Percentiles rank a stretch among this genome's conserved stretches.
Evolutionary conservation across 495 filamentous ascomycete genomes (phyloP).

Genomic region (Penicillium manginii): DNA sequence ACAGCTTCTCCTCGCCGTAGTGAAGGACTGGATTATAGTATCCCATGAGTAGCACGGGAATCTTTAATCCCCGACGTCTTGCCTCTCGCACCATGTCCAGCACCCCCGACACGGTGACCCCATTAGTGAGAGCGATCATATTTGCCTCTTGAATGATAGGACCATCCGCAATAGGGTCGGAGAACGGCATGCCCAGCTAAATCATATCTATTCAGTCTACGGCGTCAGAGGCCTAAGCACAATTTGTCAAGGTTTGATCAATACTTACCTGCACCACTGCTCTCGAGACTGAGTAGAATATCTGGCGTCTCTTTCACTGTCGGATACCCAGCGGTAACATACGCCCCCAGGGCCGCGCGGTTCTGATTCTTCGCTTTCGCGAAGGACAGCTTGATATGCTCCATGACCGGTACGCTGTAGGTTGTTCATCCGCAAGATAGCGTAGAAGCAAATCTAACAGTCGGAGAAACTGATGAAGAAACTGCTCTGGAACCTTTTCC

Average conservation of each 20-base stretch:
- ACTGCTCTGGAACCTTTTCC: no score
- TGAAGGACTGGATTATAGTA: conserved; percentile 93
- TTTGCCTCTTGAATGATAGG: conserved; percentile 90
- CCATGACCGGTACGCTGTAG: conserved; percentile 49
- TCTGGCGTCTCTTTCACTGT: conserved; percentile 76
- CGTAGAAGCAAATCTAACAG: neutral
- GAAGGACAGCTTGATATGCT: conserved; percentile 84
- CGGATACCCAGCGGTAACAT: conserved; percentile 94
- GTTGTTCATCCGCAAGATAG: neutral
- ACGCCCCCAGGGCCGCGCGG: conserved; percentile 80
- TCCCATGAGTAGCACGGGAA: conserved; percentile 90
- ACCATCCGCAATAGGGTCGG: conserved; percentile 92
- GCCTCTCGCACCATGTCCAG: conserved; percentile 79
- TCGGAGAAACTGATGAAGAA: neutral
- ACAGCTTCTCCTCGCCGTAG: conserved; percentile 86
- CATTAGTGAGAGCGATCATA: conserved; percentile 81
- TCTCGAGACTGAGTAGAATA: conserved; percentile 86
- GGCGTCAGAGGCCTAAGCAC: no score
- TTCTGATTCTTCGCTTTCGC: conserved; percentile 76
- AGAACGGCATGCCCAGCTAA: conserved; percentile 79
- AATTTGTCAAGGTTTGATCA: no score
- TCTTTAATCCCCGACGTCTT: conserved; percentile 70
- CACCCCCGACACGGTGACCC: conserved; percentile 74
- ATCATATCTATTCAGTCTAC: conserved; percentile 39
- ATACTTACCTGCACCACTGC: conserved; percentile 81